A percentile compares a stretch with the other conserved stretches of the same genome.
Conservation (phyloP, 257 asterid genomes). For the Lycium barbarum region DNA sequence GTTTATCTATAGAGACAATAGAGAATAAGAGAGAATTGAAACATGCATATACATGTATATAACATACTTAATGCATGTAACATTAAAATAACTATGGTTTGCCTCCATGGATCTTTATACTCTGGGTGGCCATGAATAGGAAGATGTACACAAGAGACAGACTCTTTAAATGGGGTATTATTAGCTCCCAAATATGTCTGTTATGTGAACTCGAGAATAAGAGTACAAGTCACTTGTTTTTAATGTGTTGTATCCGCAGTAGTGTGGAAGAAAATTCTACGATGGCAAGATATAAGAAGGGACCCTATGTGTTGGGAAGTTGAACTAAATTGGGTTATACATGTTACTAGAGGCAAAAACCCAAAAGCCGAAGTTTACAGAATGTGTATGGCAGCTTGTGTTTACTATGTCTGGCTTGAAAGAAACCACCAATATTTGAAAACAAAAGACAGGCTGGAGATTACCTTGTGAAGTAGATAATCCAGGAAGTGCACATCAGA, state of each 20-base stretch:
- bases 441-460: neutral
- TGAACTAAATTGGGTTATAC: neutral
- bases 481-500: neutral
- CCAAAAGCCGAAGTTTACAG: neutral
- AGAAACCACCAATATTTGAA: neutral
- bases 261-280: neutral
- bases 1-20: no score
- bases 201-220: neutral
- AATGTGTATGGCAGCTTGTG: neutral
- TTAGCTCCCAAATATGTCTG: neutral
- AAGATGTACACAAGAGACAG: neutral
- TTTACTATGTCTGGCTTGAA: neutral
- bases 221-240: neutral
- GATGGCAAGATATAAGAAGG: neutral
- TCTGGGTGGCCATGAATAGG: neutral
- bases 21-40: no score
- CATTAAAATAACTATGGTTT: neutral
- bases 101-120: neutral
- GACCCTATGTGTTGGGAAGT: neutral
- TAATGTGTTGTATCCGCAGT: neutral
- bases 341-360: neutral
- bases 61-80: no score
- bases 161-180: neutral
- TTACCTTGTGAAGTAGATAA: neutral
- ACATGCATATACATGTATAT: no score